Evolutionary conservation across 257 asterid species (phyloP), one percentile per base, ranked within the genome.

Genomic region (Nicotiana tomentosiformis): DNA sequence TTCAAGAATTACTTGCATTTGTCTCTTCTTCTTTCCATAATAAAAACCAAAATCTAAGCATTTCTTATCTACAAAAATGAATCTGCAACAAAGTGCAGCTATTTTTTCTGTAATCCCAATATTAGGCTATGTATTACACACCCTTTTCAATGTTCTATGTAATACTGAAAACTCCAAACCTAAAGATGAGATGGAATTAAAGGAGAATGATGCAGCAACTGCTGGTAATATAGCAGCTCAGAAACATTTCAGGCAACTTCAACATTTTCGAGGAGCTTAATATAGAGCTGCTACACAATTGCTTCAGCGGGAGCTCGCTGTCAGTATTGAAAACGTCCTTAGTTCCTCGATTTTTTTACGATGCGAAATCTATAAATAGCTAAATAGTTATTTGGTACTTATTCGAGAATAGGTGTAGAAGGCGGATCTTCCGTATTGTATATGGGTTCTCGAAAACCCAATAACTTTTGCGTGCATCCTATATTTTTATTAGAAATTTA

Each of bases 181-280:
- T 84, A 39, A 58, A 69, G 84, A 69, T n/a, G 51, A 69, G 35
- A 43, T 43, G 51, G 51, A 43, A 43, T 43, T 9, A 43, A 29
- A 9, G 33, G 30, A 69, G 55, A 39, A 53, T 84, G 74, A 61
- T 57, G 46, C 57, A 29, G 58, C 55, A 4, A 61, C 58, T 20
- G 60, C 39, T 43, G 30, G 65, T 37, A 11, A 29, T 78, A 10
- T 70, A 56, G 89, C 55, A 8, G 90, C 91, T 37, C 90, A 87
- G 35, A 87, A 85, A 65, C 90, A 89, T 77, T 87, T 89, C 65
- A 84, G 78, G 72, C 86, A 82, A 53, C 37, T 64, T 77, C 87
- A 83, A 12, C 90, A 74, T 64, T 69, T 84, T 70, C 76, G 77
- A 53, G 83, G 64, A 57, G 77, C 82, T 55, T 86, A 74, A 43